Evolutionary conservation across 768 basidiomycete species (phyloP).

Genomic region (Phlebiopsis gigantea): DNA sequence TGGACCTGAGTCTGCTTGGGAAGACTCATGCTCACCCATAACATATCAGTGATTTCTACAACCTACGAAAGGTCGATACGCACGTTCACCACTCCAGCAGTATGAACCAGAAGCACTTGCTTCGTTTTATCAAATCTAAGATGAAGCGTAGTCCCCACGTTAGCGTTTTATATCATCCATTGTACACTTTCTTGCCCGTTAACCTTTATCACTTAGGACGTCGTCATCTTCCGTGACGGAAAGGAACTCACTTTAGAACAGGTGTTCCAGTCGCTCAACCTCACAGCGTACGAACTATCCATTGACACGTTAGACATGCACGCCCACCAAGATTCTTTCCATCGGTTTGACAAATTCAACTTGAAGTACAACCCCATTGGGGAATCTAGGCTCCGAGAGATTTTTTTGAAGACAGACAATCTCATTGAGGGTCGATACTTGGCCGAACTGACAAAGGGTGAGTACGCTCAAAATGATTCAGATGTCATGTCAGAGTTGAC

Average conservation of each 20-base stretch:
- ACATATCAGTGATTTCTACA: conserved; percentile 87
- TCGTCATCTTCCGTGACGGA: conserved; percentile 94
- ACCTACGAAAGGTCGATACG: conserved; percentile 96
- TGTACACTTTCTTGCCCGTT: neutral
- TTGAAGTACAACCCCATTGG: conserved; percentile 97
- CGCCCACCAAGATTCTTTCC: conserved; percentile 96
- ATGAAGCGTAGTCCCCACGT: conserved; percentile 88
- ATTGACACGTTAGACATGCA: conserved; percentile 99
- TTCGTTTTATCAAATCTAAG: conserved; percentile 98
- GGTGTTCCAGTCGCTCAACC: conserved; percentile 93
- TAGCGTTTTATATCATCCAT: too few species aligned
- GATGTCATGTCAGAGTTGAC: neutral
- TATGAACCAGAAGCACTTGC: conserved; percentile 98
- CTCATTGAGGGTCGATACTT: conserved; percentile 88
- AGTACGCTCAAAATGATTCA: conserved; percentile 11
- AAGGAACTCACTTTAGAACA: conserved; percentile 81
- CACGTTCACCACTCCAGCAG: conserved; percentile 98
- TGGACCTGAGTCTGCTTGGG: neutral
- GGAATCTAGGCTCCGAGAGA: conserved; percentile 90
- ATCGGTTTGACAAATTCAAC: conserved; percentile 34
- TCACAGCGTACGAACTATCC: conserved; percentile 95
- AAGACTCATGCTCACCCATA: neutral
- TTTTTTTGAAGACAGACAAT: conserved; percentile 98
- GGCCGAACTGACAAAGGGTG: conserved; percentile 86
- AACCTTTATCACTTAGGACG: conserved; percentile 51